Base-by-base conservation (phyloP, 768 basidiomycete species). In the Russula virescens region DNA sequence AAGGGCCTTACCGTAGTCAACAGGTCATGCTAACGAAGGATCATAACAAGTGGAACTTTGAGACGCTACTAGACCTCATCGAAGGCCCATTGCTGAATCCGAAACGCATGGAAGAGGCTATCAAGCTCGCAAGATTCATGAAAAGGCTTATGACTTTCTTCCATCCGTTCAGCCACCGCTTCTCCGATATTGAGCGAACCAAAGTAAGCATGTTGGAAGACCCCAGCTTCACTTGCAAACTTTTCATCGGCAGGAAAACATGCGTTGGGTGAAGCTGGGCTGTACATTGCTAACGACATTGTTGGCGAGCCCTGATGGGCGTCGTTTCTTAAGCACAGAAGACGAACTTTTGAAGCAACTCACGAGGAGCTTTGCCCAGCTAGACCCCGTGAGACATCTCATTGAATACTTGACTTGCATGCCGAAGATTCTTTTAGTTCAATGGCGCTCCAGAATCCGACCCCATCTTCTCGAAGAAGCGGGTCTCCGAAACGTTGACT, bases 31-130 rank as follows among this genome's bases (percentile, higher is more conserved):
- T 88, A 31, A 88, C 87, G 11, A 94, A 92, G 70, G 95, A 98
- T 67, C 85, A 91, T 64, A 82, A 83, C 6, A 94, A 90, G 68
- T 99, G 97, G 97, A 90, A 89, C 68, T 93, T 89, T 71, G 94
- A 98, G 13, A 82, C 86, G 21, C 77, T 98, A 57, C 84, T 90
- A 67, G 94, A 95, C 45, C 77, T 98, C 10, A 81, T 98, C 31
- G 94, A 98, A 68, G 97, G 97, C 0, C 94, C 96, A 2, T 75
- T 99, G 60, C 78, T 94, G 51, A 96, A 94, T 69, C 87, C 93
- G 2, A 91, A 91, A 71, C 80, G 97, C 42, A 81, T 98, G 72
- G 96, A 99, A 70, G 97, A 99, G 74, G 92, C 93, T 3, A 91
- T 96, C 70, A 89, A 87, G 71, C 92, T 87, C 16, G 87, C 90